phyloP scores from a whole-genome alignment of 2,329 filamentous ascomycete species.

The Whalleya microplaca region DNA sequence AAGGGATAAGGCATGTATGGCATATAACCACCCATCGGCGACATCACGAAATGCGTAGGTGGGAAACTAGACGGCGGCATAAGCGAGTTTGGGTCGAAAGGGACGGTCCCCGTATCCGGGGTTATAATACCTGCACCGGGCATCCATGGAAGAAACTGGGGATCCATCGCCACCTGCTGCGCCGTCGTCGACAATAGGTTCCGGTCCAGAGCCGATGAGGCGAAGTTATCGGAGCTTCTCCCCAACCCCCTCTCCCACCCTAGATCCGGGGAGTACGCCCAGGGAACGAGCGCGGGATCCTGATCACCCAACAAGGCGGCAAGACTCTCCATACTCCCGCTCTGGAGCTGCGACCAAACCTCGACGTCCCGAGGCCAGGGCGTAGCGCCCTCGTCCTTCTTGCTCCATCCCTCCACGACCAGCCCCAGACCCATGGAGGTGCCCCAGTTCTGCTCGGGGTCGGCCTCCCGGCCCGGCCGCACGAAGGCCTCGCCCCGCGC shows the following conservation, averaged over 20 bases:
- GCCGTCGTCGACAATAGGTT: too few species aligned
- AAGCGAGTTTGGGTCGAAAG: not conserved
- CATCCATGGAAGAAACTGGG: too few species aligned
- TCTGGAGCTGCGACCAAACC: not conserved
- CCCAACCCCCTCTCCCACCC: not conserved
- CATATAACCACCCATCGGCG: too few species aligned
- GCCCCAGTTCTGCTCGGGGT: not conserved
- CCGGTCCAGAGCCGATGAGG: not conserved
- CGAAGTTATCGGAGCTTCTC: not conserved
- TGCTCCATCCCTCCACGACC: not conserved
- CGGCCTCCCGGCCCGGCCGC: constrained; percentile 11
- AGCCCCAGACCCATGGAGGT: not conserved
- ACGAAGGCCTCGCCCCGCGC: constrained; percentile 1
- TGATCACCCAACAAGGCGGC: not conserved
- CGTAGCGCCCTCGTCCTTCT: not conserved
- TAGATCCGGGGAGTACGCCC: not conserved
- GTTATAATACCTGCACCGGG: too few species aligned
- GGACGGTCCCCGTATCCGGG: too few species aligned
- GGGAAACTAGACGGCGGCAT: not conserved
- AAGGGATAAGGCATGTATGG: too few species aligned
- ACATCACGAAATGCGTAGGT: not conserved
- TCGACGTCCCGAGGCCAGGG: constrained; percentile 3
- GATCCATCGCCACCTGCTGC: too few species aligned
- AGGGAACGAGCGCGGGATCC: not conserved
- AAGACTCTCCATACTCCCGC: not conserved